phyloP scores from a whole-genome alignment of 1,139 yeast genomes.

The Lodderomyces orthopsilosis region DNA sequence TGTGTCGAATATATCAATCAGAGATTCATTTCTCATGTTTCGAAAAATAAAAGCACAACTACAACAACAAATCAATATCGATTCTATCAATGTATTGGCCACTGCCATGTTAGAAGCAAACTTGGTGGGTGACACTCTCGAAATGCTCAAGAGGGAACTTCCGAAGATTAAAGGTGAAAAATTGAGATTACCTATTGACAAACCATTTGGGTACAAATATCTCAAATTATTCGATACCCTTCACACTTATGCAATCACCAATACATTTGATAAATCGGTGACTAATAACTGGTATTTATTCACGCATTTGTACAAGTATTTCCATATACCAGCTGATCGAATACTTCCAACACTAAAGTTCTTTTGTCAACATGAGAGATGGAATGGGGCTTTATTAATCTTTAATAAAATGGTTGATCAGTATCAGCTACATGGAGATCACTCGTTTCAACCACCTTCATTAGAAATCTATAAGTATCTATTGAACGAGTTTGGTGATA shows the following conservation, averaged over 20 bases:
- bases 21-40: slow-evolving; percentile 32
- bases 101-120: slow-evolving; percentile 45
- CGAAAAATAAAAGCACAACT: slow-evolving; percentile 39
- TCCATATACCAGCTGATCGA: slow-evolving; percentile 57
- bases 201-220: slow-evolving; percentile 29
- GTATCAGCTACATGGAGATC: slow-evolving; percentile 52
- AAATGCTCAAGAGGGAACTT: slow-evolving; percentile 58
- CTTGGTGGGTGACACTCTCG: slow-evolving; percentile 56
- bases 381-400: slow-evolving; percentile 62
- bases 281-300: slow-evolving; percentile 66
- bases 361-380: slow-evolving; percentile 55
- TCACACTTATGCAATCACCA: slow-evolving; percentile 45
- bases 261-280: slow-evolving; percentile 36
- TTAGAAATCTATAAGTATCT: slow-evolving; percentile 62
- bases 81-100: slow-evolving; percentile 49
- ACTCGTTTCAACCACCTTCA: slow-evolving; percentile 54
- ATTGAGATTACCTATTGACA: slow-evolving; percentile 26
- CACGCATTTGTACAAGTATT: slow-evolving; percentile 56
- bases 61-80: slow-evolving; percentile 28
- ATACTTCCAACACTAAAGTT: slow-evolving; percentile 61
- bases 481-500: slow-evolving; percentile 60
- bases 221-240: slow-evolving; percentile 36
- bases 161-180: slow-evolving; percentile 43
- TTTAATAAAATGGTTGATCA: slow-evolving; percentile 62
- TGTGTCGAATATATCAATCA: slow-evolving; percentile 20